A percentile compares a stretch with the other conserved stretches of the same genome.
These are phyloP conservation scores for Litsea cubeba DNA, from an alignment of 164 flowering plant genomes.

Conservation along the genomic window DNA sequence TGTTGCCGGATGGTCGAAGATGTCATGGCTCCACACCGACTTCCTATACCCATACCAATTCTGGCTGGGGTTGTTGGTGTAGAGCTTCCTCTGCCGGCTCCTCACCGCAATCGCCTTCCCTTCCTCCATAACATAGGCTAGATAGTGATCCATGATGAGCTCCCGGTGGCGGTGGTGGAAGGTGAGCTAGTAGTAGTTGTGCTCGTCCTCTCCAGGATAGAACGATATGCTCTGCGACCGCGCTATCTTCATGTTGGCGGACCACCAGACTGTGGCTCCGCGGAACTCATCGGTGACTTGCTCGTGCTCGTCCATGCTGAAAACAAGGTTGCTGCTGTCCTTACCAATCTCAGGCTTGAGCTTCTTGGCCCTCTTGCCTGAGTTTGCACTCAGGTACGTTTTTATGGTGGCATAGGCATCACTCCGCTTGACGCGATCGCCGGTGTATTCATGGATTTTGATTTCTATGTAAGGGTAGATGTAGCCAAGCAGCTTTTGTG, in stretches of 20 bases:
- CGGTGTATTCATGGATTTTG: constrained; percentile 44
- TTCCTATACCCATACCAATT: constrained; percentile 26
- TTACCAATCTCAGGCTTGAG: constrained; percentile 46
- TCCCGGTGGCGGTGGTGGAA: constrained; percentile 43
- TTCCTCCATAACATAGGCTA: constrained; percentile 36
- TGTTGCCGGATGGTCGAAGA: constrained; percentile 58
- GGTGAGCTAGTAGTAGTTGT: constrained; percentile 34
- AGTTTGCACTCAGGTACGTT: constrained; percentile 40
- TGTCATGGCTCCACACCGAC: constrained; percentile 47
- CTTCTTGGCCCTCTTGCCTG: constrained; percentile 36
- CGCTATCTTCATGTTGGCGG: constrained; percentile 14
- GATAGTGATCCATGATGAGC: constrained; percentile 31
- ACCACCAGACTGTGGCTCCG: constrained; percentile 45
- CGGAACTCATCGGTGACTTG: constrained; percentile 38
- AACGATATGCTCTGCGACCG: constrained; percentile 4
- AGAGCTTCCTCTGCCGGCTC: constrained; percentile 54
- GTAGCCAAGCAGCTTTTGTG: constrained; percentile 15
- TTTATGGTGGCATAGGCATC: constrained; percentile 46
- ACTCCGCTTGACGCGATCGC: constrained; percentile 39
- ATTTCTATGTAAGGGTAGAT: constrained; percentile 42
- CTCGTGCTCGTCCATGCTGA: constrained; percentile 60
- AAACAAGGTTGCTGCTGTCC: constrained; percentile 27
- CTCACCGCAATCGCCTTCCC: constrained; percentile 37
- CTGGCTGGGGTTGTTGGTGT: constrained; percentile 35
- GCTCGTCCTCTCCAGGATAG: constrained; percentile 24